These are phyloP conservation scores for Haplosporangium gracile DNA, from an alignment of 192 early-diverging fungal genomes.

Conservation along the genomic window DNA sequence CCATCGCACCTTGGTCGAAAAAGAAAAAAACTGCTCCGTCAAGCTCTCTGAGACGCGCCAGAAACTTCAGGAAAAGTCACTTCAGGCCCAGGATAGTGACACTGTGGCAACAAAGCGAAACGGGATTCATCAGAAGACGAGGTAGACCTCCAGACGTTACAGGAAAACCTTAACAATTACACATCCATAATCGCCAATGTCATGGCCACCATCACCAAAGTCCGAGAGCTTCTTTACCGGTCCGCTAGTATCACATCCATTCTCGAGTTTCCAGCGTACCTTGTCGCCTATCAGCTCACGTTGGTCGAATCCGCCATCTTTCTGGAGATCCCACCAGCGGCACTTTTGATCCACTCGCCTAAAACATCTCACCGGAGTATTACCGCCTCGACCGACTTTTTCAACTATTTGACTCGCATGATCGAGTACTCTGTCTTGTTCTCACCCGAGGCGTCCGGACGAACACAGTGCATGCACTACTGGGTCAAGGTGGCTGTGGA, in stretches of 20 bases:
- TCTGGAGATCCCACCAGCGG: conserved; percentile 67
- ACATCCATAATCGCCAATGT: conserved; percentile 57
- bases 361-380: conserved; percentile 70
- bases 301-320: conserved; percentile 80
- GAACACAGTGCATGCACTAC: conserved; percentile 71
- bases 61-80: conserved; percentile 46
- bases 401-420: conserved; percentile 82
- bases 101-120: conserved; percentile 2
- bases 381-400: conserved; percentile 80
- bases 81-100: conserved; percentile 9
- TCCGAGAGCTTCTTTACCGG: conserved; percentile 63
- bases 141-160: conserved; percentile 52
- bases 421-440: conserved; percentile 80
- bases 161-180: conserved; percentile 62
- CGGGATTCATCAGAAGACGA: conserved; percentile 27
- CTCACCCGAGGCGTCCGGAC: conserved; percentile 64
- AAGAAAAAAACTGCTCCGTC: conserved; percentile 46
- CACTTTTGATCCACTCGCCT: conserved; percentile 72
- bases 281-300: conserved; percentile 78
- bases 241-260: conserved; percentile 65
- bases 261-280: conserved; percentile 69
- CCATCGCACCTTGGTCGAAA: conserved; percentile 64
- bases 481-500: conserved; percentile 80
- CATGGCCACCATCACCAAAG: conserved; percentile 65
- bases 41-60: conserved; percentile 54